Percentiles rank a stretch among this genome's conserved stretches.
Evolutionary conservation across 2,329 filamentous ascomycete species (phyloP).

Genomic region (Mycosphaerella arachidis): DNA sequence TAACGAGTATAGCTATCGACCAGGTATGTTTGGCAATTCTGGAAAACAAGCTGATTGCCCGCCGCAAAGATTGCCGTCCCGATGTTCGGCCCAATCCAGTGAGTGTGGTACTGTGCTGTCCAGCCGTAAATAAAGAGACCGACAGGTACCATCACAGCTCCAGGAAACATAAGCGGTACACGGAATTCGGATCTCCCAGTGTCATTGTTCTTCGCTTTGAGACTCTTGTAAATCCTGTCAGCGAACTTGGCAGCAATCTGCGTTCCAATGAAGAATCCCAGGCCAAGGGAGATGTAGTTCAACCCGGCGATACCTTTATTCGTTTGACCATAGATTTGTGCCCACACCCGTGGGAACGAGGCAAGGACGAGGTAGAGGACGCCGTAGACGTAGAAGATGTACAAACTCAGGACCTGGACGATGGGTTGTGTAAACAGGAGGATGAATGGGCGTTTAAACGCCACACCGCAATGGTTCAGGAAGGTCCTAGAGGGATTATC

Average conservation of each 20-base stretch:
- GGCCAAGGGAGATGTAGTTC: slow-evolving; percentile 49
- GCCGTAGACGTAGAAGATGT: slow-evolving; percentile 38
- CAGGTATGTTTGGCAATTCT: slow-evolving; percentile 59
- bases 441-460: slow-evolving; percentile 34
- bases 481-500: slow-evolving; percentile 34
- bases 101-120: slow-evolving; percentile 48
- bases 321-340: slow-evolving; percentile 23
- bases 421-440: slow-evolving; percentile 37
- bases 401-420: slow-evolving; percentile 34
- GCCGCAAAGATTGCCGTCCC: slow-evolving; percentile 53
- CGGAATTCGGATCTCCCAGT: slow-evolving; percentile 41
- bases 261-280: slow-evolving; percentile 57
- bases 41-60: slow-evolving; percentile 55
- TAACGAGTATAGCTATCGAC: slow-evolving; percentile 52
- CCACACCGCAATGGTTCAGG: slow-evolving; percentile 29
- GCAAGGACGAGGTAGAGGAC: slow-evolving; percentile 38
- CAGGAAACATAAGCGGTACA: slow-evolving; percentile 53
- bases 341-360: slow-evolving; percentile 34
- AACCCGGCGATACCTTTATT: slow-evolving; percentile 31
- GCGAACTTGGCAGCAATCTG: slow-evolving; percentile 37
- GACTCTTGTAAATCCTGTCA: slow-evolving; percentile 35
- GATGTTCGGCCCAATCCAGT: slow-evolving; percentile 60
- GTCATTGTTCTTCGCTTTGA: slow-evolving; percentile 36
- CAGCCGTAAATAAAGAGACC: slow-evolving; percentile 58
- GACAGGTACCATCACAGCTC: slow-evolving; percentile 50